Evolutionary conservation across 352 stramenopile species (phyloP).

Genomic region (Pythium aristosporum): DNA sequence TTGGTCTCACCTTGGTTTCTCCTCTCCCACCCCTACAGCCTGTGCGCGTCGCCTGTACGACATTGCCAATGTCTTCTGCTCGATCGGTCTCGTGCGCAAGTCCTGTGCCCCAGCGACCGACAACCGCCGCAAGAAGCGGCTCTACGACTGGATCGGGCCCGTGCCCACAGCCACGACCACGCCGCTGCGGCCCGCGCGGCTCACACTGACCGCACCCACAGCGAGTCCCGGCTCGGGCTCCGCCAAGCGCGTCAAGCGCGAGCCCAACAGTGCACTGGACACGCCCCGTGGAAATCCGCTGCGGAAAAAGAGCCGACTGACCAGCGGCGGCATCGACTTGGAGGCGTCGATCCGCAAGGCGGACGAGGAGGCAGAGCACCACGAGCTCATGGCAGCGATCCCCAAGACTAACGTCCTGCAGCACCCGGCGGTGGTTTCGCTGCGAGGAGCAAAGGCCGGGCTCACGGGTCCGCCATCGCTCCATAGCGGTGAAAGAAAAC

Average conservation of each 20-base stretch:
- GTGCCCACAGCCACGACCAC: conserved; percentile 28
- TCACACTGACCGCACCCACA: conserved; percentile 8
- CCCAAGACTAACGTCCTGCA: conserved; percentile 13
- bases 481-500: background rate
- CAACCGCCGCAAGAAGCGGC: conserved; percentile 32
- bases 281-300: conserved; percentile 9
- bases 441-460: background rate
- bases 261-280: conserved; percentile 8
- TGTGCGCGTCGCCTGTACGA: conserved; percentile 38
- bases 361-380: conserved; percentile 8
- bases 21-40: conserved; percentile 13
- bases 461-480: background rate
- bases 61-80: conserved; percentile 44
- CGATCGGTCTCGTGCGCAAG: conserved; percentile 35
- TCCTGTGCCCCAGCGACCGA: conserved; percentile 25
- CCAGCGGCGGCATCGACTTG: conserved; percentile 7
- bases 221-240: conserved; percentile 23
- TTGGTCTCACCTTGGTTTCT: background rate
- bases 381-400: background rate
- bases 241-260: conserved; percentile 26
- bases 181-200: conserved; percentile 20
- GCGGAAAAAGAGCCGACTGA: conserved; percentile 24
- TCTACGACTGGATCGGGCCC: conserved; percentile 35
- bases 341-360: conserved; percentile 29
- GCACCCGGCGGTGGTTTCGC: conserved; percentile 18